Percentiles rank a stretch among this genome's conserved stretches.
phyloP scores from a whole-genome alignment of 345 rosid genomes.

The Rhizophora mangle region DNA sequence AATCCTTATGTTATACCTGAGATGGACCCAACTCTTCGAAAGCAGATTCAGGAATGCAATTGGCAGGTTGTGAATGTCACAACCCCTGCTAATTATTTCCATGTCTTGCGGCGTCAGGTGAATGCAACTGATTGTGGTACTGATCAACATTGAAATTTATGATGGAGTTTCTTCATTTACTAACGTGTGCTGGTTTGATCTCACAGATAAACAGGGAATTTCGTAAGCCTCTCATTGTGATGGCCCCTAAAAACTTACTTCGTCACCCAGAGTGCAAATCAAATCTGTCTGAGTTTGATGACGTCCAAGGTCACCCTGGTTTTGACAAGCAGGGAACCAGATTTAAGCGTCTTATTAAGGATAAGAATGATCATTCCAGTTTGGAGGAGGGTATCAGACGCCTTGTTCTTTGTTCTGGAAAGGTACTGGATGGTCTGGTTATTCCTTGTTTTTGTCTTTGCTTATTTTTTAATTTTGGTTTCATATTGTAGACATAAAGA shows the following conservation, averaged over 20 bases:
- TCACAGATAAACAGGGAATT: constrained; percentile 76
- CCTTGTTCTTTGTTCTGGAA: constrained; percentile 89
- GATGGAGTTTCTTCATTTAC: background rate
- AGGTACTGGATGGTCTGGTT: constrained; percentile 36
- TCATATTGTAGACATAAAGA: background rate
- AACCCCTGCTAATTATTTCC: constrained; percentile 86
- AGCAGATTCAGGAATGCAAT: constrained; percentile 80
- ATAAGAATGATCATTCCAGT: constrained; percentile 73
- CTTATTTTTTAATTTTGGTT: background rate
- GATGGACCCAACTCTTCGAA: constrained; percentile 73
- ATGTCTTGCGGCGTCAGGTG: constrained; percentile 79
- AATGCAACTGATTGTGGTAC: constrained; percentile 3
- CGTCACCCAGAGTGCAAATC: constrained; percentile 93
- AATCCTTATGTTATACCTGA: constrained; percentile 75
- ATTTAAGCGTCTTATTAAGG: constrained; percentile 88
- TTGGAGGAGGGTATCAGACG: constrained; percentile 85
- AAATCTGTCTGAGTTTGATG: constrained; percentile 89
- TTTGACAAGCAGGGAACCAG: constrained; percentile 96
- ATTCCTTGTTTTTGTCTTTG: background rate
- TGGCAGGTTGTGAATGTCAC: constrained; percentile 91
- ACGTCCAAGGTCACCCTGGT: constrained; percentile 92
- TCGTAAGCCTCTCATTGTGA: constrained; percentile 84
- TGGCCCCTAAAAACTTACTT: constrained; percentile 89
- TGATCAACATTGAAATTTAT: background rate
- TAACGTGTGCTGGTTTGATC: background rate